These are phyloP conservation scores for Echinosophora koreensis DNA, from an alignment of 306 rosid species.

Conservation along the genomic window DNA sequence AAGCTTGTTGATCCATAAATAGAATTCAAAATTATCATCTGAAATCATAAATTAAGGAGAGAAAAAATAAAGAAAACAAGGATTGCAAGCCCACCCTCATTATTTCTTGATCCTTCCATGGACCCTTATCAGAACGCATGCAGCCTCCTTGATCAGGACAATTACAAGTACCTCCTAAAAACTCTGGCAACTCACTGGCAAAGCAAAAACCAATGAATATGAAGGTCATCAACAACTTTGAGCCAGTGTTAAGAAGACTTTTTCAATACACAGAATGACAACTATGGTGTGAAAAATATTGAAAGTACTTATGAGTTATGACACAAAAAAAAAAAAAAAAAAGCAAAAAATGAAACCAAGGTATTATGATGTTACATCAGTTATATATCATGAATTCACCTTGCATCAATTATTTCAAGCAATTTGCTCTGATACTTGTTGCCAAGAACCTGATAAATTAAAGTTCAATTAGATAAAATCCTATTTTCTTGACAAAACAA, in stretches of 20 bases:
- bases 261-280: conserved; percentile 13
- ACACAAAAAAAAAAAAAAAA: neutral
- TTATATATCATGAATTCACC: conserved; percentile 54
- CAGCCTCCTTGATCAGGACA: conserved; percentile 95
- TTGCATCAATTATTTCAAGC: conserved; percentile 91
- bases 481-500: conserved; percentile 19
- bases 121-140: conserved; percentile 93
- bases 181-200: conserved; percentile 89
- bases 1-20: conserved; percentile 4
- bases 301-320: conserved; percentile 2
- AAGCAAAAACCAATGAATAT: conserved; percentile 40
- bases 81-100: conserved; percentile 54
- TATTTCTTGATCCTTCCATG: conserved; percentile 84
- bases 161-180: conserved; percentile 88
- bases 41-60: conserved; percentile 10
- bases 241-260: neutral
- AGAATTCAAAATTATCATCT: conserved; percentile 14
- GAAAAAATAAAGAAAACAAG: neutral
- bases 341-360: too few species aligned
- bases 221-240: conserved; percentile 20
- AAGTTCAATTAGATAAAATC: conserved; percentile 36
- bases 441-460: conserved; percentile 80
- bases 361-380: neutral
- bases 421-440: conserved; percentile 90
- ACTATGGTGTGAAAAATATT: neutral